These are phyloP conservation scores for Prosopis cineraria DNA, from an alignment of 306 rosid species.

Conservation along the genomic window DNA sequence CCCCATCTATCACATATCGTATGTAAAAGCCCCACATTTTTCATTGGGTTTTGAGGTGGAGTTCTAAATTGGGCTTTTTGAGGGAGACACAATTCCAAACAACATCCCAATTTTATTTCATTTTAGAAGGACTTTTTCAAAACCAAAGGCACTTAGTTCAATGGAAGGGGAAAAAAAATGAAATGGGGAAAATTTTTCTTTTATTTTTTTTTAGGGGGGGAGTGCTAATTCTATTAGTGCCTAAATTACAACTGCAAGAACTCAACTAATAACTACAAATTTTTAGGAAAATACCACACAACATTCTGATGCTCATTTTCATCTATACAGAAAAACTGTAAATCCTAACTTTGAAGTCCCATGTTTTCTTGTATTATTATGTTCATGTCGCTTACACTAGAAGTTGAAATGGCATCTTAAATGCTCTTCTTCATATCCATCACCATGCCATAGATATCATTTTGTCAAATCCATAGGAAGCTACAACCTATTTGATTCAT, in stretches of 20 bases:
- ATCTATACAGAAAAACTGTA: conserved; percentile 25
- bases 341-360: conserved; percentile 36
- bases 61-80: no score
- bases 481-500: background rate
- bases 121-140: no score
- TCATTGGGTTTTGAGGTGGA: no score
- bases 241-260: conserved; percentile 40
- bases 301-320: conserved; percentile 41
- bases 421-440: conserved; percentile 25
- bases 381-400: conserved; percentile 33
- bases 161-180: background rate
- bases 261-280: conserved; percentile 36
- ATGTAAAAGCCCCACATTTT: no score
- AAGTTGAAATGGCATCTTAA: conserved; percentile 30
- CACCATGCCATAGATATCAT: background rate
- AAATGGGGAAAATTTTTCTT: background rate
- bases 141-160: no score
- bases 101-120: no score
- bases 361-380: conserved; percentile 35
- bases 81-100: no score
- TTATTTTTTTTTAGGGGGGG: no score
- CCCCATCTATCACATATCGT: no score
- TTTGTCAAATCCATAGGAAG: conserved; percentile 23
- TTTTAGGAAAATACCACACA: conserved; percentile 35
- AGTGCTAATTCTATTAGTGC: conserved; percentile 19